Base-by-base conservation (phyloP, 495 filamentous ascomycete species). In the Lasiosphaeria ovina region DNA sequence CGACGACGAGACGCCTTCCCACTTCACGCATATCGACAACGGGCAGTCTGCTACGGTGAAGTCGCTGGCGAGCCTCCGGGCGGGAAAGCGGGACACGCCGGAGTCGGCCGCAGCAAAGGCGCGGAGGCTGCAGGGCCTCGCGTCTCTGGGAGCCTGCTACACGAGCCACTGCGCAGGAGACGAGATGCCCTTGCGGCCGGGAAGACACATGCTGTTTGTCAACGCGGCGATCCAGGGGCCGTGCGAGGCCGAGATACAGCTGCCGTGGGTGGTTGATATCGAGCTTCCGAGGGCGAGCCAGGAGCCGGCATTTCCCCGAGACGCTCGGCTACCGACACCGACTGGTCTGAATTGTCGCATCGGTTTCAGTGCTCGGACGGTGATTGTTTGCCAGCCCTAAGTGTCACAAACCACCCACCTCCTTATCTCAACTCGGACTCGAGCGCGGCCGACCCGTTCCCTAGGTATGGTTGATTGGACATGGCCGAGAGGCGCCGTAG, bases 181-280 rank as follows among this genome's bases (percentile, higher is more conserved):
- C 60, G 61, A 36, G 64, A 35, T 35, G 40, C 72, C 75, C 8
- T 61, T 89, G 60, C 57, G 66, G 53, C 67, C 70, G 49, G 83
- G 85, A 0, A 60, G 78, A 57, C 80, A 89, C 62, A 91, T 88
- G 3, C 58, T 92, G 4, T 87, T 91, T 71, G 81, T 91, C 4
- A 92, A 92, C 77, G 89, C 88, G 2, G 81, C 83, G 58, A 81
- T 90, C 16, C 51, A 66, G 16, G 61, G 51, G 10, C 44, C 57
- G 4, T 87, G 87, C 70, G 56, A 69, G 11, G 44, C 11, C 72
- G 55, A 66, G 10, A 11, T 34, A 14, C 81, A 89, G 71, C 80
- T 77, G 52, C 81, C 84, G 0, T 89, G 84, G 85, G 51, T 88
- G 9, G 79, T 90, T 35, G 85, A 89, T 71, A 57, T 89, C 54